Percentiles rank a stretch among this genome's conserved stretches.
Conservation (phyloP, 495 filamentous ascomycete species). For the Annulohypoxylon bovei region DNA sequence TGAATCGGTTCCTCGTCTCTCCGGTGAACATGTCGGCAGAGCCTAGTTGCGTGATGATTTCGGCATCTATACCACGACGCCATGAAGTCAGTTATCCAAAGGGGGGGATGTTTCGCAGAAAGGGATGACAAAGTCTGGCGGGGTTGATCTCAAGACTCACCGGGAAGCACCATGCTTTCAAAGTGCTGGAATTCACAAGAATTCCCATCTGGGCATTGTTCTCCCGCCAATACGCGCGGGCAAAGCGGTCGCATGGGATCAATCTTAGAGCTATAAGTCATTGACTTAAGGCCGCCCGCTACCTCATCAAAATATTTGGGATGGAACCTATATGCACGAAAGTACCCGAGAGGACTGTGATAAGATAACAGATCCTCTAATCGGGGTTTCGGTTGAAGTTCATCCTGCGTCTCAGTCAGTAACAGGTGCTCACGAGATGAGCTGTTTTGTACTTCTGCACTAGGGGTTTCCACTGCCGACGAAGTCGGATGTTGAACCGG, state of each 20-base stretch:
- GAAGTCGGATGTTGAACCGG: constrained; percentile 1
- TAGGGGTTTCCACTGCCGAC: constrained; percentile 18
- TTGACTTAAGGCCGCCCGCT: constrained; percentile 80
- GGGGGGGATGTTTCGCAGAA: constrained; percentile 46
- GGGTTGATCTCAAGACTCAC: constrained; percentile 67
- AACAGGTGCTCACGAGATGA: constrained; percentile 44
- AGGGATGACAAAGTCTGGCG: constrained; percentile 30
- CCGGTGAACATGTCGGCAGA: constrained; percentile 74
- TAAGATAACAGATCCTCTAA: constrained; percentile 69
- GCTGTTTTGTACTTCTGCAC: constrained; percentile 46
- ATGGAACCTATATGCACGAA: constrained; percentile 91
- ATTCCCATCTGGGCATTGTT: constrained; percentile 76
- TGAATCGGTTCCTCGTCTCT: constrained; percentile 77
- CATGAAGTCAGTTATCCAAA: constrained; percentile 69
- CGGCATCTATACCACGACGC: constrained; percentile 77
- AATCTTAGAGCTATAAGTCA: constrained; percentile 92
- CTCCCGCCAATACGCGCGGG: constrained; percentile 74
- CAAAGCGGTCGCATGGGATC: constrained; percentile 78
- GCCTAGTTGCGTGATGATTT: constrained; percentile 85
- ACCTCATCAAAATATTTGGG: constrained; percentile 75
- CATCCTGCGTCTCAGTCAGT: constrained; percentile 46
- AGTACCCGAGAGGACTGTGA: constrained; percentile 80
- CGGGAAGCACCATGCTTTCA: constrained; percentile 74
- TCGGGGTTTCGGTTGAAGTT: constrained; percentile 20
- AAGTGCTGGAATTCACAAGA: constrained; percentile 84